Conservation (phyloP, 2,329 filamentous ascomycete genomes). For the Berkeleyomyces rouxiae region DNA sequence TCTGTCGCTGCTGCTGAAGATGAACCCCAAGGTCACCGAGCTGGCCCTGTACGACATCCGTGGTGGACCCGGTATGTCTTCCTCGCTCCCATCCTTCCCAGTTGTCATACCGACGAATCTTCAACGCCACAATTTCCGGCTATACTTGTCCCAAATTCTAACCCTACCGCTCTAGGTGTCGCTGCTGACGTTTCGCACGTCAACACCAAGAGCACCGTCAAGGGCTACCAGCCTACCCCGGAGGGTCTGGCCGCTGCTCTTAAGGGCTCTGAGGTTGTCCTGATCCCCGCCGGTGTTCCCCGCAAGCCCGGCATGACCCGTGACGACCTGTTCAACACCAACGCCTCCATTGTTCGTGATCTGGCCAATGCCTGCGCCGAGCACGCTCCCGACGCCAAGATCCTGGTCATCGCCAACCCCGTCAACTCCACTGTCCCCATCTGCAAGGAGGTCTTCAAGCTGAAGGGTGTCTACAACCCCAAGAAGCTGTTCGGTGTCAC, state of each 20-base stretch:
- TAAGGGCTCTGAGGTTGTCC: constrained; percentile 78
- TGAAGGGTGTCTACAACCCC: constrained; percentile 90
- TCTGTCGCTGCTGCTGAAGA: constrained; percentile 93
- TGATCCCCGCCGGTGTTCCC: constrained; percentile 96
- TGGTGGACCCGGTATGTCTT: constrained; percentile 64
- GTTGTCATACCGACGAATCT: neutral
- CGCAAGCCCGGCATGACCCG: constrained; percentile 99
- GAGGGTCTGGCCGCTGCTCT: constrained; percentile 63
- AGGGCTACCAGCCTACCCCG: constrained; percentile 66
- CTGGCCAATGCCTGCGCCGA: constrained; percentile 89
- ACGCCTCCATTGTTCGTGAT: constrained; percentile 97
- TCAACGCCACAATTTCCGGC: neutral
- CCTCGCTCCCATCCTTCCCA: neutral
- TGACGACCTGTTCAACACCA: constrained; percentile 99
- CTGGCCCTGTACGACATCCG: constrained; percentile 97
- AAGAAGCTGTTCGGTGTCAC: constrained; percentile 99
- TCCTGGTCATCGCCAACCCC: constrained; percentile 96
- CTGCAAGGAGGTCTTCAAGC: constrained; percentile 92
- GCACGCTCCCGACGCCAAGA: constrained; percentile 76
- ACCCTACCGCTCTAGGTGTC: constrained; percentile 49
- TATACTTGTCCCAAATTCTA: neutral
- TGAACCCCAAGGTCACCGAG: constrained; percentile 85
- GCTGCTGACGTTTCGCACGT: constrained; percentile 96
- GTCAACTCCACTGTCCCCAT: constrained; percentile 99
- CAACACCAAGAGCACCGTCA: constrained; percentile 95